Base-by-base conservation (phyloP, 805 yeast genomes). In the Metschnikowia drakensbergensis region DNA sequence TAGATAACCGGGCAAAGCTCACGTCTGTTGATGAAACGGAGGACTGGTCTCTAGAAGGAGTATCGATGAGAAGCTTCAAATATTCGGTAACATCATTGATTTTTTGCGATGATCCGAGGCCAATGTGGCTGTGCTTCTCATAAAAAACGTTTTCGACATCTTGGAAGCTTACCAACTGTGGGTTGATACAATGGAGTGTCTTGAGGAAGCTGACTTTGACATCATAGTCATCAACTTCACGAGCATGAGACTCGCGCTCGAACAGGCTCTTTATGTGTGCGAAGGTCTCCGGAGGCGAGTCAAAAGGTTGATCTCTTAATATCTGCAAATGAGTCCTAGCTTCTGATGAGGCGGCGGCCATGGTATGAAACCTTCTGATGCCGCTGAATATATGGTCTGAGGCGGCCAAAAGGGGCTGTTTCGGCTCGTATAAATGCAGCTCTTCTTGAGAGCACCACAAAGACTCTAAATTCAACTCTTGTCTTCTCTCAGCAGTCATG, bases 401-500 rank as follows among this genome's bases (percentile, higher is more conserved):
- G 11, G 61, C 61, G 2, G 40, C 43, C 7, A 44, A 34, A 9
- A 33, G 11, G 26, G 57, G 61, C 5, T 51, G 54, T 5, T 61
- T 49, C 17, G 48, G 52, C 34, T 57, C 54, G 54, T 61, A 66
- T 45, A 58, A 52, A 31, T 48, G 54, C 17, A 61, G 56, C 30
- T 79, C 81, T 28, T 69, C 71, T 23, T 68, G 66, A 10, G 67
- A 65, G 29, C 77, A 73, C 84, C 88, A 89, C 37, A 89, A 60
- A 25, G 76, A 71, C 62, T 89, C 96, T 60, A 91, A 72, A 58
- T 87, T 81, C 54, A 92, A 67, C 49, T 79, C 83, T 13, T 65
- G 62, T 50, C 97, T 74, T 63, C 92, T 79, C 36, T 81, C 83
- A 4, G 75, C 72, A 0, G 96, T 88, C 58, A 91, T 66, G 13